These are phyloP conservation scores for Ammopiptanthus mongolicus DNA, from an alignment of 306 rosid genomes.

Conservation along the genomic window DNA sequence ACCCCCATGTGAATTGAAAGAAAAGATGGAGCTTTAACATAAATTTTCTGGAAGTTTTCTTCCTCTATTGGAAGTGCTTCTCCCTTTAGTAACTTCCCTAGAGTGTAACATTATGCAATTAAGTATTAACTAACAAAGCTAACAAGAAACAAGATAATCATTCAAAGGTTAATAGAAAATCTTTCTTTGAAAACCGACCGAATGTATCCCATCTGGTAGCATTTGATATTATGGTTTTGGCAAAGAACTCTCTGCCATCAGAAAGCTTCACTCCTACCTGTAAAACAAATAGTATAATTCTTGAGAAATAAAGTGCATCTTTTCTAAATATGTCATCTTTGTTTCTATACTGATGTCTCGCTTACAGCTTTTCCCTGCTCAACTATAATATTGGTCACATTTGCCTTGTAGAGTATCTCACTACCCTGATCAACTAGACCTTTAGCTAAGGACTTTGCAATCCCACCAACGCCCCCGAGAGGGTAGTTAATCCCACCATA, in stretches of 20 bases:
- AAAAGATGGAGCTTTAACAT: slow-evolving; percentile 93
- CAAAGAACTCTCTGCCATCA: slow-evolving; percentile 72
- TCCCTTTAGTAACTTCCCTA: slow-evolving; percentile 73
- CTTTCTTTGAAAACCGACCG: slow-evolving; percentile 50
- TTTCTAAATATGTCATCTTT: slow-evolving; percentile 7
- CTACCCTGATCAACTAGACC: slow-evolving; percentile 79
- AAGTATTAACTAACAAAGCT: neutral
- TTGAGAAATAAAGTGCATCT: slow-evolving; percentile 20
- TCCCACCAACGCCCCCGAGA: slow-evolving; percentile 90
- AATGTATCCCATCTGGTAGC: slow-evolving; percentile 99
- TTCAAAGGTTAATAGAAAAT: neutral
- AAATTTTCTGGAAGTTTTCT: slow-evolving; percentile 81
- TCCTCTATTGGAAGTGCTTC: slow-evolving; percentile 78
- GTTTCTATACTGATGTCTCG: slow-evolving; percentile 19
- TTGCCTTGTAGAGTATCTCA: slow-evolving; percentile 83
- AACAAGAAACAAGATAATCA: slow-evolving; percentile 23
- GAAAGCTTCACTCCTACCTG: slow-evolving; percentile 90
- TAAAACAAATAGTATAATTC: slow-evolving; percentile 21
- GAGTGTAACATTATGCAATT: slow-evolving; percentile 13
- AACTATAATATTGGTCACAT: slow-evolving; percentile 61
- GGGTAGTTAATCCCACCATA: slow-evolving; percentile 96
- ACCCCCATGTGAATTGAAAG: slow-evolving; percentile 98
- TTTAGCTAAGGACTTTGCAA: slow-evolving; percentile 83
- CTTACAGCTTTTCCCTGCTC: slow-evolving; percentile 87
- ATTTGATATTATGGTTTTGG: slow-evolving; percentile 86